Base-by-base conservation (phyloP, 331 rosid species). In the Phaseolus coccineus region DNA sequence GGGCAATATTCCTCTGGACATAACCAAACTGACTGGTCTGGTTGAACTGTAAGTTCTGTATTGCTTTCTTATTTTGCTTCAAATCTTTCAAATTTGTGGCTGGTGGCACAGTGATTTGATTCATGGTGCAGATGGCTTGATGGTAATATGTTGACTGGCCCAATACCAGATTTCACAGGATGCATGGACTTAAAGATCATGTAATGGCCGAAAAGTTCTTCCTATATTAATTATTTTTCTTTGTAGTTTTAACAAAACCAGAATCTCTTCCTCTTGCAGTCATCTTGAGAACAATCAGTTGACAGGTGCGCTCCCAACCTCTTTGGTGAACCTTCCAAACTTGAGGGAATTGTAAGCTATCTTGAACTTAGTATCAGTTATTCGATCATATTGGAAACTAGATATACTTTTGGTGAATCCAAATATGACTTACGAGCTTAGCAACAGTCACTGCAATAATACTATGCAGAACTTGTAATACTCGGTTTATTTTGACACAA, bases 241-340 rank as follows among this genome's bases (percentile, higher is more conserved):
- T 37, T 10, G 52, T 7, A 62, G 10, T 35, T 48, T 68, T 77
- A 64, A 73, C 59, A 92, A 82, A 73, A 89, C 69, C 19, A 25
- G 48, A 71, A n/a, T 65, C 72, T 78, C 83, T 85, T 30, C 65
- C 66, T 53, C 81, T 69, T 78, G 65, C 81, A 95, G 99, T 76
- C 99, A 95, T 87, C 98, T 95, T 13, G 99, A 95, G 84, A 90
- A 91, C 84, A 95, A 95, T 77, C 97, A 79, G 76, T 89, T 95
- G 88, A 81, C 83, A 0, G 97, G 96, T 40, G 85, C 44, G 27
- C 84, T 95, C 76, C 94, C 95, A 51, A 83, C 93, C 87, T 81
- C 91, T 69, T 75, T 95, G 78, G 46, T 37, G 61, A 88, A 84
- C 80, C 89, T 95, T 40, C 99, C 94, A 28, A 91, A 88, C 89